phyloP scores from a whole-genome alignment of 108 stramenopile genomes.

The Cyclotella choctawhatcheeana region DNA sequence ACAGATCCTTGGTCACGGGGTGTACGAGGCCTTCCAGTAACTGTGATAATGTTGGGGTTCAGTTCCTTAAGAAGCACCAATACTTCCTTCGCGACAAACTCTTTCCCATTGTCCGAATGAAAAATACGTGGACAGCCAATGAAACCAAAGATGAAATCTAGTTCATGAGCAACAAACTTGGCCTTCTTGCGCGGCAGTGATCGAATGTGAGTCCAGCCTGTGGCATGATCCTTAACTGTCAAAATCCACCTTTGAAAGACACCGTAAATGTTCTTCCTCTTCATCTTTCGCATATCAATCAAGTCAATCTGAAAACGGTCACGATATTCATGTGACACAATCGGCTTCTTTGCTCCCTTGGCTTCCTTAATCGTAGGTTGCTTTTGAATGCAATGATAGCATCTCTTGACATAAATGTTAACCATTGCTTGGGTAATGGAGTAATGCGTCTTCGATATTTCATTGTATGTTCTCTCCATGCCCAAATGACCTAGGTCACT shows the following conservation, averaged over 20 bases:
- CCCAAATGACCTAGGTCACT: background rate
- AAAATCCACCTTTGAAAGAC: background rate
- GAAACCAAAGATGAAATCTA: background rate
- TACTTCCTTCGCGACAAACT: slow-evolving; percentile 5
- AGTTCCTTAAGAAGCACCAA: slow-evolving; percentile 6
- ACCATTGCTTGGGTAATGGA: background rate
- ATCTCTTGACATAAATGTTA: background rate
- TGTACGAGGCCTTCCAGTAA: slow-evolving; percentile 20
- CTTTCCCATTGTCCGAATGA: slow-evolving; percentile 27
- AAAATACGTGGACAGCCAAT: slow-evolving; percentile 7
- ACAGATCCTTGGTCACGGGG: slow-evolving; percentile 27
- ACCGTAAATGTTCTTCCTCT: background rate
- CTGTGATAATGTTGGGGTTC: background rate
- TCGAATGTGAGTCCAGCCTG: background rate
- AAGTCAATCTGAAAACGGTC: slow-evolving; percentile 17
- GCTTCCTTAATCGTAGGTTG: background rate
- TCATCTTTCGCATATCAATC: slow-evolving; percentile 10
- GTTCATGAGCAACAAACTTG: background rate
- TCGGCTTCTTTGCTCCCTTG: background rate
- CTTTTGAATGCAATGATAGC: background rate
- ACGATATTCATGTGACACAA: background rate
- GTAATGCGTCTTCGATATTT: background rate
- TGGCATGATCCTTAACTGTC: background rate
- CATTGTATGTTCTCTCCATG: background rate
- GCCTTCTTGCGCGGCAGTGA: background rate